phyloP scores from a whole-genome alignment of 1,139 yeast genomes.

The Kodamaea ohmeri region DNA sequence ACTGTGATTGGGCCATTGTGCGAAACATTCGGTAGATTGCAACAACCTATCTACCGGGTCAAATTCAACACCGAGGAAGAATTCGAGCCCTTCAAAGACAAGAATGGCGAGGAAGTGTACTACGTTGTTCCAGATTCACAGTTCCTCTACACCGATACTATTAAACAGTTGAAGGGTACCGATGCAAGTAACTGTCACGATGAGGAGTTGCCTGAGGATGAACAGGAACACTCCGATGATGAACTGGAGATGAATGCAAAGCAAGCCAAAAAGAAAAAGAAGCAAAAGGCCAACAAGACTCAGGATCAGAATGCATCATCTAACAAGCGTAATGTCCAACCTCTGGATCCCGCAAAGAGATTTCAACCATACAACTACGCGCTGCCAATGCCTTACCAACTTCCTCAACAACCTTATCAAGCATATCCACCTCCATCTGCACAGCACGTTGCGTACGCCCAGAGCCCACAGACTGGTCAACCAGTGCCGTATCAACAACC shows the following conservation, averaged over 20 bases:
- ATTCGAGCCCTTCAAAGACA: slow-evolving; percentile 40
- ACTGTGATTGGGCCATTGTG: slow-evolving; percentile 75
- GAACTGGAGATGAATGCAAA: slow-evolving; percentile 68
- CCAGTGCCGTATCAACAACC: slow-evolving; percentile 2
- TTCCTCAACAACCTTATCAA: slow-evolving; percentile 13
- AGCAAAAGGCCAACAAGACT: slow-evolving; percentile 27
- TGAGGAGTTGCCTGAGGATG: slow-evolving; percentile 89
- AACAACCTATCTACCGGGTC: slow-evolving; percentile 79
- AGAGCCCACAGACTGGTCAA: slow-evolving; percentile 1
- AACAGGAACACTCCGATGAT: slow-evolving; percentile 94
- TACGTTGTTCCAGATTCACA: slow-evolving; percentile 81
- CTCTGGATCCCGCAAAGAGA: slow-evolving; percentile 12
- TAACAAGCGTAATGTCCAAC: slow-evolving; percentile 9
- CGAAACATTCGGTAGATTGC: slow-evolving; percentile 89
- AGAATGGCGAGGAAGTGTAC: slow-evolving; percentile 58
- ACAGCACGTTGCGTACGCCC: slow-evolving; percentile 8
- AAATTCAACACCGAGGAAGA: slow-evolving; percentile 59
- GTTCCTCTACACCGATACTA: slow-evolving; percentile 71
- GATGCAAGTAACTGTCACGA: slow-evolving; percentile 96
- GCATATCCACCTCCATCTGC: slow-evolving; percentile 16
- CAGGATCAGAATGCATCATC: slow-evolving; percentile 24
- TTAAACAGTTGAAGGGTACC: slow-evolving; percentile 73
- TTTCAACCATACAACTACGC: slow-evolving; percentile 29
- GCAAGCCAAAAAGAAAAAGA: slow-evolving; percentile 57
- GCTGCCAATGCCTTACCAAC: slow-evolving; percentile 13